A percentile compares a stretch with the other conserved stretches of the same genome.
Evolutionary conservation across 441 rosid species (phyloP).

Genomic region (Syzygium syzygioides): DNA sequence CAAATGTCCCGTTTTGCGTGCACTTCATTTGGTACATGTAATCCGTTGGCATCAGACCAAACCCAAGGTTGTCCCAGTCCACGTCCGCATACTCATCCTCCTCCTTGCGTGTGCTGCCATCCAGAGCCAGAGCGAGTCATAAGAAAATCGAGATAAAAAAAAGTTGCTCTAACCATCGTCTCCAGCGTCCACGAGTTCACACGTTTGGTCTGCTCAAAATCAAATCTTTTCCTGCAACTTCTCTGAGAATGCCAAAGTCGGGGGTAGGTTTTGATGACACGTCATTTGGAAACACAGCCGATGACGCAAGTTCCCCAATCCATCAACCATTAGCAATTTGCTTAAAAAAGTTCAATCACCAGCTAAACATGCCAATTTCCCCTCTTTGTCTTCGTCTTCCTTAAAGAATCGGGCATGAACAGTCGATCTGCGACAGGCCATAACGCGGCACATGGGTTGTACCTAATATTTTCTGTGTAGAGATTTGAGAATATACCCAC

Average conservation of each 20-base stretch:
- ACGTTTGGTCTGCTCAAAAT: neutral
- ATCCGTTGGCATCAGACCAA: conserved; percentile 57
- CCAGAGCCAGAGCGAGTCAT: neutral
- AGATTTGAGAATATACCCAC: neutral
- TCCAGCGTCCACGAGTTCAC: neutral
- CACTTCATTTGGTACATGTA: conserved; percentile 71
- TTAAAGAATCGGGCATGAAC: neutral
- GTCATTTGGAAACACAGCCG: neutral
- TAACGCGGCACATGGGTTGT: no score
- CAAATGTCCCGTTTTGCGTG: conserved; percentile 35
- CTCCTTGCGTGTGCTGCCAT: neutral
- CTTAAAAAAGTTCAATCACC: neutral
- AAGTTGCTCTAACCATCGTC: neutral
- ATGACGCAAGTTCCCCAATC: neutral
- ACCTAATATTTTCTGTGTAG: no score
- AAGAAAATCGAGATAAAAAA: neutral
- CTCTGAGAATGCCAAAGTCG: neutral
- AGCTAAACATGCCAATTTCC: neutral
- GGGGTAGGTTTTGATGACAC: neutral
- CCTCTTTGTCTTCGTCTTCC: neutral
- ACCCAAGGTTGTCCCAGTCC: conserved; percentile 94
- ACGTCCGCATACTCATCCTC: conserved; percentile 59
- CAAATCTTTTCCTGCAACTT: neutral
- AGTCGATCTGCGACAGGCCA: neutral
- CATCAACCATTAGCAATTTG: neutral